A percentile compares a stretch with the other conserved stretches of the same genome.
These are phyloP conservation scores for Sporothrix luriei DNA, from an alignment of 2,329 filamentous ascomycete species.

Conservation along the genomic window DNA sequence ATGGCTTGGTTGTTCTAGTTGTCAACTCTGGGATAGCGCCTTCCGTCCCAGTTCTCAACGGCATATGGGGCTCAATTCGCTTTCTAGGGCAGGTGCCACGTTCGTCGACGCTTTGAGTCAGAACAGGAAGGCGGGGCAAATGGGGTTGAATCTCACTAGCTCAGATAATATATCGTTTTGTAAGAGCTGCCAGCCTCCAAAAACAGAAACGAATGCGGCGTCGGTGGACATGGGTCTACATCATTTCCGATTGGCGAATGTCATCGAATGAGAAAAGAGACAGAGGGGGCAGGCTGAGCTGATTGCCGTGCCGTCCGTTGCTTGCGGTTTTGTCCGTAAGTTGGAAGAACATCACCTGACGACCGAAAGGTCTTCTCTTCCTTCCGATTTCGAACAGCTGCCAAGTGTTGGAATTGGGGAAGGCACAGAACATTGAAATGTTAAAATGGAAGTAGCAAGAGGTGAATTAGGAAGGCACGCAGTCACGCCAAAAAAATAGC, in stretches of 20 bases:
- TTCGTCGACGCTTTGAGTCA: not conserved
- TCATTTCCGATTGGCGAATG: conserved; percentile 1
- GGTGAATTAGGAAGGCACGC: not conserved
- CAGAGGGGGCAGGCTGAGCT: not conserved
- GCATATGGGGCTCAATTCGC: not conserved
- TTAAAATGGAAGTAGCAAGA: not conserved
- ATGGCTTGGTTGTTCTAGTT: too few relatives aligned
- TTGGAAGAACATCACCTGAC: not conserved
- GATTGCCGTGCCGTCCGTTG: conserved; percentile 15
- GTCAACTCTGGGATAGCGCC: not conserved
- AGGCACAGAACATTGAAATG: not conserved
- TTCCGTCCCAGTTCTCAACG: conserved; percentile 2
- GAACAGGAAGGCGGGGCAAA: conserved; percentile 20
- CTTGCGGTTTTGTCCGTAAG: not conserved
- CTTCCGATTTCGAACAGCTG: too few relatives aligned
- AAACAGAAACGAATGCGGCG: too few relatives aligned
- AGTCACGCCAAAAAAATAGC: not conserved
- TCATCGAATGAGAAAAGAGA: not conserved
- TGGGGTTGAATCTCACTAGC: not conserved
- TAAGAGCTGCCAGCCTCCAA: not conserved
- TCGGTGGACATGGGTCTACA: not conserved
- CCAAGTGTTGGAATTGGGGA: not conserved
- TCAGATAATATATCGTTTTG: not conserved
- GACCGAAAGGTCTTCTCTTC: not conserved
- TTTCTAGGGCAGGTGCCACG: not conserved